Evolutionary conservation across 2,329 filamentous ascomycete species (phyloP).

Genomic region (Colletotrichum filicis): DNA sequence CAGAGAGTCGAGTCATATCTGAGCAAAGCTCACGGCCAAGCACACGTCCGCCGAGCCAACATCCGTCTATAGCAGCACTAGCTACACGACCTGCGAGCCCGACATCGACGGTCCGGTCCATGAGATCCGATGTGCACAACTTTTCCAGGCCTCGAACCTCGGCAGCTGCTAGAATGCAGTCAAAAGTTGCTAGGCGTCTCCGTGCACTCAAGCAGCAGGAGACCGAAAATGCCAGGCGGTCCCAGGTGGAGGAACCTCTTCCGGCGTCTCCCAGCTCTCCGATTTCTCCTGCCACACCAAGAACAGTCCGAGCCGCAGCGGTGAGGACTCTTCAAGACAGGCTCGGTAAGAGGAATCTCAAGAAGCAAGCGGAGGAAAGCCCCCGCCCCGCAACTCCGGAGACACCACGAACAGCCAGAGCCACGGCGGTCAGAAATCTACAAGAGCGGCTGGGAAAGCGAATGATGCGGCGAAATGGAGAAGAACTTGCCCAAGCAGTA

Average conservation of each 20-base stretch:
- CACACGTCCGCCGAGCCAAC: not conserved
- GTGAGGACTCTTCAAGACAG: conserved; percentile 20
- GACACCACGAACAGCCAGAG: conserved; percentile 2
- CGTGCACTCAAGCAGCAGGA: conserved; percentile 9
- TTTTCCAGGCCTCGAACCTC: conserved; percentile 29
- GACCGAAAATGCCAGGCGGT: not conserved
- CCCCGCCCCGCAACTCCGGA: not conserved
- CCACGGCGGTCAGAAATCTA: conserved; percentile 9
- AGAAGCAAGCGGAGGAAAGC: not conserved
- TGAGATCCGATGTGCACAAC: conserved; percentile 12
- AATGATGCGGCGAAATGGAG: conserved; percentile 14
- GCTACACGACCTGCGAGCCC: not conserved
- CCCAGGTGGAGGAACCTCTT: not conserved
- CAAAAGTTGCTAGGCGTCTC: conserved; percentile 11
- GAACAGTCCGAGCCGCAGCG: conserved; percentile 3
- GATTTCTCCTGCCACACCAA: not conserved
- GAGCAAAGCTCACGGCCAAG: not conserved
- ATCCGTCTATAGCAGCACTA: not conserved
- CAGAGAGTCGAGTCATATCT: not conserved
- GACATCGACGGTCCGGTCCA: not conserved
- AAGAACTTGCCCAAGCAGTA: not conserved
- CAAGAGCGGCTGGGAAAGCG: conserved; percentile 18
- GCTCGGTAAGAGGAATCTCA: conserved; percentile 2
- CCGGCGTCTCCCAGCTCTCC: not conserved
- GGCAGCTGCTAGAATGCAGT: conserved; percentile 28